Evolutionary conservation across 495 filamentous ascomycete species (phyloP).

Genomic region (Penicillium samsonianum): DNA sequence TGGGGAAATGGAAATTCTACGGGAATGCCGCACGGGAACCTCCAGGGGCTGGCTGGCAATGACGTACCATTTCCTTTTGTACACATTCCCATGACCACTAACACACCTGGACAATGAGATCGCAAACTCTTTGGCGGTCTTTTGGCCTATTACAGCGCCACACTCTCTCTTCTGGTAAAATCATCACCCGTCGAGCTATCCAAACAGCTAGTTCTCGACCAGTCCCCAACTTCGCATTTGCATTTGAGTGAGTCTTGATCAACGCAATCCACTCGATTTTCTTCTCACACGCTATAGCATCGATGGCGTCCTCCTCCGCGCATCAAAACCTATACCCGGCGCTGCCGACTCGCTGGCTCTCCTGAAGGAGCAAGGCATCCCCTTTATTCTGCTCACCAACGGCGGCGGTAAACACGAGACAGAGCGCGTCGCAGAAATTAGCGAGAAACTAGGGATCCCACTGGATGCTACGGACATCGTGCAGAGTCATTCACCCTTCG

Average conservation of each 20-base stretch:
- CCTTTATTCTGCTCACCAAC: constrained; percentile 87
- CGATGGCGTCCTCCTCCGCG: constrained; percentile 93
- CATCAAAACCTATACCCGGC: constrained; percentile 74
- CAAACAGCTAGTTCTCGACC: constrained; percentile 37
- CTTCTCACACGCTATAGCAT: constrained; percentile 57
- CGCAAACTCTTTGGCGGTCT: constrained; percentile 31
- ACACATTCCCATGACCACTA: constrained; percentile 7
- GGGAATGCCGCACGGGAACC: background rate
- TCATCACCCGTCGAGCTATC: constrained; percentile 26
- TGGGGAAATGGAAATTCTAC: background rate
- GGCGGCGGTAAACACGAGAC: constrained; percentile 79
- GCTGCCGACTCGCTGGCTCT: constrained; percentile 72
- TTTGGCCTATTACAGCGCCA: constrained; percentile 33
- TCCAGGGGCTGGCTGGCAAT: background rate
- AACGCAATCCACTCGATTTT: constrained; percentile 9
- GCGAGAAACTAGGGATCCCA: constrained; percentile 58
- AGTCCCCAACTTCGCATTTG: constrained; percentile 72
- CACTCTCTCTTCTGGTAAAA: constrained; percentile 18
- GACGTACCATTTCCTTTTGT: constrained; percentile 6
- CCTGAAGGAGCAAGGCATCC: constrained; percentile 70
- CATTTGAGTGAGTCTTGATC: constrained; percentile 69
- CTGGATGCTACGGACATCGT: constrained; percentile 69
- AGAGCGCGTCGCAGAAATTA: constrained; percentile 70
- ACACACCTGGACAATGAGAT: constrained; percentile 29
- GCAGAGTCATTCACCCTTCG: constrained; percentile 84